Base-by-base conservation (phyloP, 495 filamentous ascomycete genomes). In the Astrothelium macrocarpum region DNA sequence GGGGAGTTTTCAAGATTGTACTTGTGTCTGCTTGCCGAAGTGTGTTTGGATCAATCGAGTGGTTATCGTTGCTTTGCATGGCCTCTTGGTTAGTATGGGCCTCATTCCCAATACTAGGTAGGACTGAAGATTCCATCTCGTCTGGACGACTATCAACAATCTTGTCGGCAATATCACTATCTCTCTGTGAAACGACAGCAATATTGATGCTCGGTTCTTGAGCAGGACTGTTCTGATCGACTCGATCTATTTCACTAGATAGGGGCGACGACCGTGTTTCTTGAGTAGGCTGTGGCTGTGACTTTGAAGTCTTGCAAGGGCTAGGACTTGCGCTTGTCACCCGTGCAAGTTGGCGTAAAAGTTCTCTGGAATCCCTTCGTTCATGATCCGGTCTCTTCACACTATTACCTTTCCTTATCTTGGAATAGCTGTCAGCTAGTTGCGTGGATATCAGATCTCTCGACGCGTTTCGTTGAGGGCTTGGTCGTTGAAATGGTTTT, bases 301-400 rank as follows among this genome's bases (percentile, higher is more conserved):
- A 11, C 26, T 2, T 28, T 56, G 25, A 20, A 25, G 58, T 32
- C 25, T 66, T 73, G 9, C 46, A 65, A 49, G 70, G 72, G 62
- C 66, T 71, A 1, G 84, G 78, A 62, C 80, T 85, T 36, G 75
- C 76, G 67, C 81, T 88, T 25, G 85, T 81, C 23, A 81, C 81
- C 68, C 84, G 78, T 2, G 87, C 84, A 7, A 92, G 77, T 60
- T 78, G 82, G 59, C 81, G 82, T 64, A 90, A 78, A 34, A 90
- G 72, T 61, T 87, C 84, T 34, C 82, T 81, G 0, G 88, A 88
- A 67, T 89, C 87, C 59, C 82, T 78, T 62, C 75, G 68, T 11
- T 64, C 46, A 53, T 75, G 69, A 4, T 34, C 59, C 5, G 75
- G 70, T 25, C 72, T 63, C 53, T 68, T 53, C 14, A 64, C 32